Evolutionary conservation across 2,329 filamentous ascomycete genomes (phyloP).

Genomic region (Hypocreales sp.): DNA sequence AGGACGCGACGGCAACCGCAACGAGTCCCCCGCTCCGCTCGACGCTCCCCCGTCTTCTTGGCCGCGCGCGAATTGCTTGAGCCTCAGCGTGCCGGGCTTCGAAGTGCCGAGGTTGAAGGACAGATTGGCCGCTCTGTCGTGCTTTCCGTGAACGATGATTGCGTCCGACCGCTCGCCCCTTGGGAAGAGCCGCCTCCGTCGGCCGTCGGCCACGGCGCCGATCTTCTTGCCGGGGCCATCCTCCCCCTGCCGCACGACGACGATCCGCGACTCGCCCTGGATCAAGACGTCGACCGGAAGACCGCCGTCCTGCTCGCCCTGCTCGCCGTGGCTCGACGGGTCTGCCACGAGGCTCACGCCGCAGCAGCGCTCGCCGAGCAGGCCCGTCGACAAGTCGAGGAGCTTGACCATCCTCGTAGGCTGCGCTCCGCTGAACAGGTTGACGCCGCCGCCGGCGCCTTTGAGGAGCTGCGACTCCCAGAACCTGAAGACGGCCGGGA

Average conservation of each 20-base stretch:
- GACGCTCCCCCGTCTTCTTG: slow-evolving; percentile 7
- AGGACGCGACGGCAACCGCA: slow-evolving; percentile 13
- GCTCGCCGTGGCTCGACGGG: slow-evolving; percentile 9
- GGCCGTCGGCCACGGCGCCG: slow-evolving; percentile 19
- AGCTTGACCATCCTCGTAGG: slow-evolving; percentile 40
- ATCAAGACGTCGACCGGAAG: slow-evolving; percentile 38
- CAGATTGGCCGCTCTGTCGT: slow-evolving; percentile 19
- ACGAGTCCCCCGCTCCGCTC: slow-evolving; percentile 7
- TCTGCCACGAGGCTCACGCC: slow-evolving; percentile 31
- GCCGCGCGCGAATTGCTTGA: slow-evolving; percentile 12
- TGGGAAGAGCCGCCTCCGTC: slow-evolving; percentile 18
- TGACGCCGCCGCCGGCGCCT: slow-evolving; percentile 31
- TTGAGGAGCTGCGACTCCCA: slow-evolving; percentile 44
- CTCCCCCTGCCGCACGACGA: slow-evolving; percentile 38
- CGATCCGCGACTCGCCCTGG: slow-evolving; percentile 38
- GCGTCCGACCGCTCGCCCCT: slow-evolving; percentile 29
- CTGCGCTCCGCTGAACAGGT: slow-evolving; percentile 39
- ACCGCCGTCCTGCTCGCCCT: slow-evolving; percentile 15
- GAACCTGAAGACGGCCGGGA: slow-evolving; percentile 38
- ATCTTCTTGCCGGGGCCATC: slow-evolving; percentile 28
- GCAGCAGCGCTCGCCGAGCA: slow-evolving; percentile 41
- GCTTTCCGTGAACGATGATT: slow-evolving; percentile 38
- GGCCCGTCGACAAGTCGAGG: slow-evolving; percentile 32
- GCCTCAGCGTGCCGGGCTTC: slow-evolving; percentile 21
- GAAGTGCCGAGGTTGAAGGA: slow-evolving; percentile 35